Conservation (phyloP, 768 basidiomycete species). For the Pulveroboletus frians region DNA sequence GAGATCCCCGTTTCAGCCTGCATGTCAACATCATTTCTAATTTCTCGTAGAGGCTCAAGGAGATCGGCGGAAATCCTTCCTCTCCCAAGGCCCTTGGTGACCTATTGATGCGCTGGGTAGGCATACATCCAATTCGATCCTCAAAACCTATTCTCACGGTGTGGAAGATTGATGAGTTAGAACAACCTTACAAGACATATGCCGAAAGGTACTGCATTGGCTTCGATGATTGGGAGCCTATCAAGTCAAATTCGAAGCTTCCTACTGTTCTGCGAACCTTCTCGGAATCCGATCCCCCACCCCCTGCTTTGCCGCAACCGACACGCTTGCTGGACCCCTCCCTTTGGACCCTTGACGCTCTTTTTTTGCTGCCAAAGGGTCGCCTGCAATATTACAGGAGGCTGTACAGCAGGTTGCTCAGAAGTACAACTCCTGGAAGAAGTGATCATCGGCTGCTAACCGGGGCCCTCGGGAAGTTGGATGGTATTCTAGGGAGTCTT, state of each 20-base stretch:
- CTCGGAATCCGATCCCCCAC: slow-evolving; percentile 59
- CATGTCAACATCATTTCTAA: slow-evolving; percentile 7
- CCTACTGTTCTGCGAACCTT: slow-evolving; percentile 62
- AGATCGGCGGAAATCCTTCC: slow-evolving; percentile 87
- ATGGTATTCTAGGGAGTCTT: slow-evolving; percentile 60
- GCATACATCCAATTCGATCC: slow-evolving; percentile 25
- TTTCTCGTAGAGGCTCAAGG: slow-evolving; percentile 74
- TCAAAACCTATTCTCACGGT: slow-evolving; percentile 16
- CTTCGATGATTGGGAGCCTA: slow-evolving; percentile 81
- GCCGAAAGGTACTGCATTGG: slow-evolving; percentile 64
- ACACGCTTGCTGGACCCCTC: slow-evolving; percentile 34
- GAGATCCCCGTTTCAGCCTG: not conserved
- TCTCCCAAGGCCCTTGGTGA: slow-evolving; percentile 94
- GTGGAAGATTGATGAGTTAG: slow-evolving; percentile 83
- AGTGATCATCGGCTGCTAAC: slow-evolving; percentile 82
- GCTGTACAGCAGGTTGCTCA: slow-evolving; percentile 79
- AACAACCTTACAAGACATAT: slow-evolving; percentile 81
- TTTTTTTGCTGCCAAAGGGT: slow-evolving; percentile 82
- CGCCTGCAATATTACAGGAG: slow-evolving; percentile 91
- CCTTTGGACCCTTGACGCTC: slow-evolving; percentile 77
- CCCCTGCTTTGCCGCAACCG: slow-evolving; percentile 36
- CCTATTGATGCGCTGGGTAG: slow-evolving; percentile 94
- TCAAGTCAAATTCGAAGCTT: slow-evolving; percentile 71
- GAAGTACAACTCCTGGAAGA: slow-evolving; percentile 79
- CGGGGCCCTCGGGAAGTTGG: slow-evolving; percentile 76